Evolutionary conservation across 192 early-diverging fungal species (phyloP).

Genomic region (Pilobolus umbonatus): DNA sequence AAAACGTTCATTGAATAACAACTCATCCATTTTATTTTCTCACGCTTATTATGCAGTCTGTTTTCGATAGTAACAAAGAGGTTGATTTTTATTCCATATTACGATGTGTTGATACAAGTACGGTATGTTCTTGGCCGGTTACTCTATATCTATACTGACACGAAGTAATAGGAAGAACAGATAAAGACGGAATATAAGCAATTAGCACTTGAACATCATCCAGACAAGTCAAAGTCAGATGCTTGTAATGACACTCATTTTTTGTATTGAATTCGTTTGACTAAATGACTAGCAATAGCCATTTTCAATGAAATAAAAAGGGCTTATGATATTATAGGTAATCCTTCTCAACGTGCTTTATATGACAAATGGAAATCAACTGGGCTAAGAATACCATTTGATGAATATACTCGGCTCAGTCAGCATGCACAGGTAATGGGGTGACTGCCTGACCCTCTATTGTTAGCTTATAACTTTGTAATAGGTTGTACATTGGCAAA

Average conservation of each 20-base stretch:
- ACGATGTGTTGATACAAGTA: conserved; percentile 6
- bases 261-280: too few relatives aligned
- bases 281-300: too few relatives aligned
- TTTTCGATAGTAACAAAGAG: too few relatives aligned
- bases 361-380: conserved; percentile 28
- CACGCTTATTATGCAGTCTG: too few relatives aligned
- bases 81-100: conserved; percentile 13
- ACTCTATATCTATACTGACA: too few relatives aligned
- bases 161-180: conserved; percentile 12
- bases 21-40: too few relatives aligned
- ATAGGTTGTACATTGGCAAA: too few relatives aligned
- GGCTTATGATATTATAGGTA: conserved; percentile 27
- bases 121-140: too few relatives aligned
- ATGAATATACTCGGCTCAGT: conserved; percentile 20
- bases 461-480: too few relatives aligned
- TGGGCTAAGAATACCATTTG: conserved; percentile 20
- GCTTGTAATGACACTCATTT: not conserved
- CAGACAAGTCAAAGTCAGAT: conserved; percentile 18
- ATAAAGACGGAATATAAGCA: conserved; percentile 27
- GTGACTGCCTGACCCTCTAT: too few relatives aligned
- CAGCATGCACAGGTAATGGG: conserved; percentile 29
- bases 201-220: conserved; percentile 25
- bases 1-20: too few relatives aligned
- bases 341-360: conserved; percentile 16
- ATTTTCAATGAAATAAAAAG: conserved; percentile 19